These are phyloP conservation scores for Phaffia tasmanica DNA, from an alignment of 768 basidiomycete genomes.

Conservation along the genomic window DNA sequence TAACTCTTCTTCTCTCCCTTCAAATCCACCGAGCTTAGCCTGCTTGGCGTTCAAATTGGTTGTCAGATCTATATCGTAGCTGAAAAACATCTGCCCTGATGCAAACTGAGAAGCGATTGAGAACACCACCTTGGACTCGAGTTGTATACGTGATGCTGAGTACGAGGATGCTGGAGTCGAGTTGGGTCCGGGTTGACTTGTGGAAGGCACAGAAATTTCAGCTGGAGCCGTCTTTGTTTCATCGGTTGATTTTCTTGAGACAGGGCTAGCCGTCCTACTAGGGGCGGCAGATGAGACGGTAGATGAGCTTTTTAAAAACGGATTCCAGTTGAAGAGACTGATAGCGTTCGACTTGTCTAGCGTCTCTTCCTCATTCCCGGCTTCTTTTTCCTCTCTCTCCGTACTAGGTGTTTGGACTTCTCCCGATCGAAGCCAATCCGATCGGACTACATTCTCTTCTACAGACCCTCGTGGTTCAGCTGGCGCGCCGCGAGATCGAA, in stretches of 20 bases:
- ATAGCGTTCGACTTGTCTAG: background rate
- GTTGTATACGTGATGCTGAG: background rate
- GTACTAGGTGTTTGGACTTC: slow-evolving; percentile 4
- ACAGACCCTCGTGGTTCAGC: background rate
- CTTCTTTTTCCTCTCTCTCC: background rate
- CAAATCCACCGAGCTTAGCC: background rate
- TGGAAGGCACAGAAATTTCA: background rate
- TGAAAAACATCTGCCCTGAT: slow-evolving; percentile 23
- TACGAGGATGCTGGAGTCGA: background rate
- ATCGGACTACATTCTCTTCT: slow-evolving; percentile 1
- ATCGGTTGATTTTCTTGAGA: background rate
- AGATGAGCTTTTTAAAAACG: background rate
- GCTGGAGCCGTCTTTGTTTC: background rate
- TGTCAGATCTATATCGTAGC: slow-evolving; percentile 17
- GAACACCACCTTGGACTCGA: slow-evolving; percentile 16
- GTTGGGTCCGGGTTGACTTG: background rate
- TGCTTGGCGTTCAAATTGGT: slow-evolving; percentile 12
- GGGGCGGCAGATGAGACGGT: background rate
- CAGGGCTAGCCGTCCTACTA: background rate
- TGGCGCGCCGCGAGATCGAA: background rate
- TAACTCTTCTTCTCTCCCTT: background rate
- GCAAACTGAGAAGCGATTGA: slow-evolving; percentile 11
- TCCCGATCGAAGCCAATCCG: background rate
- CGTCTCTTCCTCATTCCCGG: background rate
- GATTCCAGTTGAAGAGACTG: slow-evolving; percentile 20